phyloP scores from a whole-genome alignment of 2,329 filamentous ascomycete genomes.

The Pseudogymnoascus sp. region DNA sequence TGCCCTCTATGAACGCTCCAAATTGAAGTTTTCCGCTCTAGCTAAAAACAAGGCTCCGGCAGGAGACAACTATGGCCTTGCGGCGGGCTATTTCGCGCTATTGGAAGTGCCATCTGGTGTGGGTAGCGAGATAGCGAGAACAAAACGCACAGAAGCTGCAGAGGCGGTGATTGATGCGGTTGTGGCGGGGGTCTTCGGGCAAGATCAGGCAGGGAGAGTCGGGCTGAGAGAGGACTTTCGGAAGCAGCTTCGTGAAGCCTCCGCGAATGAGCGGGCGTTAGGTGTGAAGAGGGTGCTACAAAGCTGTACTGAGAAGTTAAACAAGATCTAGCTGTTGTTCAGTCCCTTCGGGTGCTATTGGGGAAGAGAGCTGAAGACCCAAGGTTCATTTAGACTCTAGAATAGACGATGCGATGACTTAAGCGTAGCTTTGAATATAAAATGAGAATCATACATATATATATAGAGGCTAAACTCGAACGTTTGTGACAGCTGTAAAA shows the following conservation, averaged over 20 bases:
- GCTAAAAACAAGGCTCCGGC: constrained; percentile 14
- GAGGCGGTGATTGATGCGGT: constrained; percentile 24
- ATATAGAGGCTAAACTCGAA: not conserved
- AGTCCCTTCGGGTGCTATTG: too few relatives aligned
- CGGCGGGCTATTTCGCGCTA: constrained; percentile 20
- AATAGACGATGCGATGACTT: not conserved
- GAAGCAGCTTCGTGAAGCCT: constrained; percentile 18
- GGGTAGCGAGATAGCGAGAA: constrained; percentile 26
- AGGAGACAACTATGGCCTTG: constrained; percentile 19
- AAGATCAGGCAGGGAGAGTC: constrained; percentile 16
- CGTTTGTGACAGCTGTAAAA: not conserved
- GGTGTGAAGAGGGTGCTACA: constrained; percentile 9
- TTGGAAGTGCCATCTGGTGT: constrained; percentile 26
- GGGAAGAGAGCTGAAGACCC: not conserved
- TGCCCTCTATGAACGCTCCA: constrained; percentile 26
- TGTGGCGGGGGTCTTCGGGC: constrained; percentile 24
- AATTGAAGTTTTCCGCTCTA: constrained; percentile 25
- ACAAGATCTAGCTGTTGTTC: not conserved
- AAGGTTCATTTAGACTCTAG: not conserved
- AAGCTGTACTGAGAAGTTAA: not conserved
- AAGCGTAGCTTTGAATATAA: not conserved
- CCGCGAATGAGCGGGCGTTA: constrained; percentile 10
- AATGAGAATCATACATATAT: not conserved
- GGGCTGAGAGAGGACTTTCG: constrained; percentile 16
- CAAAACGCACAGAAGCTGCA: constrained; percentile 28